Base-by-base conservation (phyloP, 208 protist genomes). In the Naegleria gruberi region DNA sequence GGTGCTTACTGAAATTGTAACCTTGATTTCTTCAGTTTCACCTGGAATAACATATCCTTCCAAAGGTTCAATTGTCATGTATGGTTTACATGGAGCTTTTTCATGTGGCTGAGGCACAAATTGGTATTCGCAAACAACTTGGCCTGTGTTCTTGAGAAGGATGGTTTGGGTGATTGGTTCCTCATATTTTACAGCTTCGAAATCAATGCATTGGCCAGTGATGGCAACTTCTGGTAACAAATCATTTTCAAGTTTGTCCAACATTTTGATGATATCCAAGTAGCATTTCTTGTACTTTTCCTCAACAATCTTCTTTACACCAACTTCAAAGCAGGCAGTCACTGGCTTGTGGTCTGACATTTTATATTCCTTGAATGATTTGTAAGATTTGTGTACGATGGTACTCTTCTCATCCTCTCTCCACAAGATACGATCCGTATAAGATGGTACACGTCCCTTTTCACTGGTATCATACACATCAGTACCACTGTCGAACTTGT, bases 381-480 rank as follows among this genome's bases (percentile, higher is more conserved):
- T 46, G 26, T 89, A 89, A 17, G 8, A 77, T 42, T 41, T n/a
- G n/a, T 89, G 46, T 37, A 42, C 8, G 12, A 89, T 46, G 19
- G n/a, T n/a, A 30, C 5, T 5, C 4, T 4, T 43, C 17, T 89
- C 41, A 42, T 73, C 10, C 92, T 94, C 94, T 96, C 23, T 94
- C 91, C 89, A 92, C 41, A 94, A 94, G 87, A 97, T 93, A 57
- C 96, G 94, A 89, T 98, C 96, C 5, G 96, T 97, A 90, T 94
- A 98, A 86, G 95, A 94, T 6, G 96, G 96, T 12, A 97, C 92
- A 89, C 96, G 94, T 44, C 92, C 94, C 93, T 98, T 98, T 91
- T 96, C 95, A 91, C 94, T 96, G 12, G 96, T 97, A 91, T 98
- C 96, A 92, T 98, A 98, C 37, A 47, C 93, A 90, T 94, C 93